These are phyloP conservation scores for Pelomyxa schiedti DNA, from an alignment of 78 protist genomes.

Conservation along the genomic window DNA sequence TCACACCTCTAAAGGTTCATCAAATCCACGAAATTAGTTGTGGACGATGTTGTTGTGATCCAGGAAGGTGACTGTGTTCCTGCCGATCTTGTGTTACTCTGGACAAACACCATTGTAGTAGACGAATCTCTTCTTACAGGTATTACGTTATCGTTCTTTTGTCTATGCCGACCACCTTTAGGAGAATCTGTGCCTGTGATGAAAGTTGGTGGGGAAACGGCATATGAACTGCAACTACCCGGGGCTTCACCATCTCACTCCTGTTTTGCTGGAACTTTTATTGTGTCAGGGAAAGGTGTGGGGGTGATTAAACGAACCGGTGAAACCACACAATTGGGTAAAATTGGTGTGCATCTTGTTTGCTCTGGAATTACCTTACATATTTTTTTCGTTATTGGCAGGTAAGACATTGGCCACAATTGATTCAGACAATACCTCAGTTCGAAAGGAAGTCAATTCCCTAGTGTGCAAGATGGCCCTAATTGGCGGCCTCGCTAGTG, in stretches of 20 bases:
- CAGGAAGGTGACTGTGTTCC: constrained; percentile 50
- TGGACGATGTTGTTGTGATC: constrained; percentile 43
- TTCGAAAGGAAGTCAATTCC: not conserved
- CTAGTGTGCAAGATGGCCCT: not conserved
- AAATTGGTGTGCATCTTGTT: too few relatives aligned
- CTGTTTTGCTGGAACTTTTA: not conserved
- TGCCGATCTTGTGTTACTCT: constrained; percentile 33
- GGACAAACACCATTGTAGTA: not conserved
- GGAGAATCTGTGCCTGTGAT: constrained; percentile 20
- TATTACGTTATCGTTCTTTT: too few relatives aligned
- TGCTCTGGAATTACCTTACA: too few relatives aligned
- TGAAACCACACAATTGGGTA: not conserved
- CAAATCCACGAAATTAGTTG: too few relatives aligned
- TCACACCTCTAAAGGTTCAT: too few relatives aligned
- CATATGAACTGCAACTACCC: not conserved
- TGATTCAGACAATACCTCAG: not conserved
- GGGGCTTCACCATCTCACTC: not conserved
- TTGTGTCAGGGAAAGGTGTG: not conserved
- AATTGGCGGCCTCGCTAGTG: not conserved
- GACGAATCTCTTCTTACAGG: constrained; percentile 47
- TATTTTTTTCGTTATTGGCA: too few relatives aligned
- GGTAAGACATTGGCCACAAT: too few relatives aligned
- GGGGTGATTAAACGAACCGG: not conserved
- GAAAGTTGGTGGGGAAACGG: not conserved
- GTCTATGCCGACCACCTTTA: too few relatives aligned